Percentiles rank a stretch among this genome's conserved stretches.
phyloP scores from a whole-genome alignment of 176 grass and related monocot genomes.

The Oryza officinalis region DNA sequence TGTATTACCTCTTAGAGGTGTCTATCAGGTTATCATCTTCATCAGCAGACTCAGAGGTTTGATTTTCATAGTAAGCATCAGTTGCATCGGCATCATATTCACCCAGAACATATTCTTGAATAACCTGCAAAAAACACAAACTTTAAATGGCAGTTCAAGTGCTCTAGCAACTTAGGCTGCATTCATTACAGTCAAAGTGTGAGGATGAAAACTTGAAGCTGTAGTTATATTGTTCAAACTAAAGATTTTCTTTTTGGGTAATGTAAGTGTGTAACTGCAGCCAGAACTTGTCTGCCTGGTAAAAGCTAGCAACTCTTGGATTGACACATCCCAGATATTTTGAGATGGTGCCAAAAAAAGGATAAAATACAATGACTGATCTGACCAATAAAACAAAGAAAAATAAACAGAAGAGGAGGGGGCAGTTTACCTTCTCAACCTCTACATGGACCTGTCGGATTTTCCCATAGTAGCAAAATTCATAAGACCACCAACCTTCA shows the following conservation, averaged over 20 bases:
- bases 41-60: slow-evolving; percentile 45
- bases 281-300: slow-evolving; percentile 9
- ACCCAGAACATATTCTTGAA: slow-evolving; percentile 97
- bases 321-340: not conserved
- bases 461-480: slow-evolving; percentile 84
- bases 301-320: slow-evolving; percentile 31
- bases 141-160: not conserved
- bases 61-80: slow-evolving; percentile 63
- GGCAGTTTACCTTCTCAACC: slow-evolving; percentile 56
- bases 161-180: not conserved
- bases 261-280: not conserved
- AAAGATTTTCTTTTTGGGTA: not conserved
- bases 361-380: slow-evolving; percentile 4
- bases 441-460: slow-evolving; percentile 84
- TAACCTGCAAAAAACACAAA: slow-evolving; percentile 41
- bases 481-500: slow-evolving; percentile 96
- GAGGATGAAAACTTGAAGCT: not conserved
- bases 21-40: slow-evolving; percentile 59
- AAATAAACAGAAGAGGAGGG: not conserved
- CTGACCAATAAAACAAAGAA: not conserved
- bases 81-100: slow-evolving; percentile 77
- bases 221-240: not conserved
- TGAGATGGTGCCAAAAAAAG: not conserved
- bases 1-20: slow-evolving; percentile 71
- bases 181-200: not conserved